Base-by-base conservation (phyloP, 2,329 filamentous ascomycete genomes). In the Penicillium sp. region DNA sequence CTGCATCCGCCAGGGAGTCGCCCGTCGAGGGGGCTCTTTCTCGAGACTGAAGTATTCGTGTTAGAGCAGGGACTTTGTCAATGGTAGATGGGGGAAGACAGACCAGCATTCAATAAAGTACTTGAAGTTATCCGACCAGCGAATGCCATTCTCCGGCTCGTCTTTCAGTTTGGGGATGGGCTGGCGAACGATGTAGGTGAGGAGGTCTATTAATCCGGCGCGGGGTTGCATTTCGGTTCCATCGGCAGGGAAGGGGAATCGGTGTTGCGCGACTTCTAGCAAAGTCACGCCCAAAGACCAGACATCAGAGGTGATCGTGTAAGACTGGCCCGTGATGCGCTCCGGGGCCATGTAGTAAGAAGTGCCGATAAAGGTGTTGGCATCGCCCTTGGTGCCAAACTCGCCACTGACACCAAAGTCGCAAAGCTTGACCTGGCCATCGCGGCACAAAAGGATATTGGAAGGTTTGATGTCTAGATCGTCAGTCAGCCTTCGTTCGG, bases 61-160 rank as follows among this genome's bases (percentile, higher is more conserved):
- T 44, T 35, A 52, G 51, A 53, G 21, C 54, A 41, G 34, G 21
- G n/a, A 25, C 18, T n/a, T 4, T 6, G 3, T 3, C 10, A 3
- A 11, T 7, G 9, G 14, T 17, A 1, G 33, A 5, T 15, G 3
- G 19, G 7, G 11, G 11, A 6, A 14, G 8, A 58, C 62, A 40
- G 79, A 97, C 91, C 93, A 97, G 80, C 90, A 96, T 71, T 96
- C 90, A 57, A 98, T 96, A 58, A 98, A 98, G 65, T 96, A 96
- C 67, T 98, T 98, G 71, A 98, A 97, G 61, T 87, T 94, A 56
- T 94, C 87, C 55, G 87, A 94, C 93, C 93, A 98, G 62, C 84
- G 84, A 53, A 98, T 94, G 43, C 84, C 83, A 53, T 86, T 87
- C 20, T 88, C 82, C 0, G 87, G 87, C 68, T 98, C 93, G 54